A percentile compares a stretch with the other conserved stretches of the same genome.
Conservation (phyloP, 331 rosid genomes). For the Stylosanthes scabra region DNA sequence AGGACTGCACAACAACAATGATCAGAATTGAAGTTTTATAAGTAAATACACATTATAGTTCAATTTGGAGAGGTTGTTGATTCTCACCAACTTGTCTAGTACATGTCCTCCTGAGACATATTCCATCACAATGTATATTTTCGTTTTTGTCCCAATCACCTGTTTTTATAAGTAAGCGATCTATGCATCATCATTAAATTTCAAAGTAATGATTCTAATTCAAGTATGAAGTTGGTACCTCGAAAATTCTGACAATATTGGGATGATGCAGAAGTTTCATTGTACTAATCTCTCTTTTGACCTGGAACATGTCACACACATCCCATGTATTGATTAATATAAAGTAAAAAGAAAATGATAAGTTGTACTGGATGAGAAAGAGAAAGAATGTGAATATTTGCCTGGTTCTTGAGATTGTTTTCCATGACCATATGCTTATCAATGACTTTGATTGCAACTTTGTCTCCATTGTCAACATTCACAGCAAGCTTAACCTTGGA, state of each 20-base stretch:
- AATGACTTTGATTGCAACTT: conserved; percentile 73
- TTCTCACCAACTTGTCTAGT: conserved; percentile 72
- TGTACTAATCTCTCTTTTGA: conserved; percentile 79
- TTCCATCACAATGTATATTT: conserved; percentile 82
- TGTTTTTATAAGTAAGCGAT: conserved; percentile 14
- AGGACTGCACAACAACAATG: conserved; percentile 49
- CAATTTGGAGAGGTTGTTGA: conserved; percentile 8
- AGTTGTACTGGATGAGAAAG: neutral
- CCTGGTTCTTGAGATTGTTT: conserved; percentile 71
- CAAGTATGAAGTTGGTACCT: conserved; percentile 43
- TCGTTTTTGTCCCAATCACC: conserved; percentile 67
- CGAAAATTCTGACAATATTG: conserved; percentile 75
- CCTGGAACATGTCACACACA: conserved; percentile 52
- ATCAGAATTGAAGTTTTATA: conserved; percentile 20
- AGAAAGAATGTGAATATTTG: conserved; percentile 10
- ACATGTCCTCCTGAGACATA: conserved; percentile 74
- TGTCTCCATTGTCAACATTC: conserved; percentile 50
- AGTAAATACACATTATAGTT: neutral
- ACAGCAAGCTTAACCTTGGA: conserved; percentile 80
- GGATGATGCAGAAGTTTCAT: conserved; percentile 84
- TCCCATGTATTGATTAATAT: neutral
- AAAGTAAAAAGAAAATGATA: too few relatives aligned
- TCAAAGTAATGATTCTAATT: neutral
- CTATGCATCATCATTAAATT: neutral
- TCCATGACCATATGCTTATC: conserved; percentile 76